Conservation (phyloP, 768 basidiomycete species). For the Lentinula detonsa region DNA sequence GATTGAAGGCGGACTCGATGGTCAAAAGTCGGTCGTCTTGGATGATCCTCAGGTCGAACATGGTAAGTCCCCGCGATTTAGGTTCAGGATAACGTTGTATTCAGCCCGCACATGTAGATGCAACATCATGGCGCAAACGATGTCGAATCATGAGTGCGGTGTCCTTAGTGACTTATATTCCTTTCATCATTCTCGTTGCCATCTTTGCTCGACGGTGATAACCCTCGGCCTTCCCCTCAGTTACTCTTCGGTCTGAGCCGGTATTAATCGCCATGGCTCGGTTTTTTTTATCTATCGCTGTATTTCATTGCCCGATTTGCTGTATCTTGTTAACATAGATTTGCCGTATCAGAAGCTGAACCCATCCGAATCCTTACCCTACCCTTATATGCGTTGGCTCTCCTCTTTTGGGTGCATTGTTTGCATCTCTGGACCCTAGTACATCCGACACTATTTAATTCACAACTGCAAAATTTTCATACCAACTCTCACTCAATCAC, state of each 20-base stretch:
- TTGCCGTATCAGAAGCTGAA: background rate
- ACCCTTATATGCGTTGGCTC: background rate
- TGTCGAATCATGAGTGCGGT: slow-evolving; percentile 68
- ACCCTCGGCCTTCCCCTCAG: background rate
- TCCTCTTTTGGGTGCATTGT: too few relatives aligned
- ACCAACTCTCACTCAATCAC: background rate
- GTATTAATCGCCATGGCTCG: background rate
- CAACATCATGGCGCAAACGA: slow-evolving; percentile 65
- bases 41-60: slow-evolving; percentile 79
- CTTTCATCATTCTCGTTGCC: slow-evolving; percentile 70
- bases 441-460: background rate
- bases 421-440: background rate
- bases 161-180: slow-evolving; percentile 70
- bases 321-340: background rate
- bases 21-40: slow-evolving; percentile 65
- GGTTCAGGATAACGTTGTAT: background rate
- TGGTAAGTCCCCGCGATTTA: slow-evolving; percentile 38
- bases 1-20: slow-evolving; percentile 43
- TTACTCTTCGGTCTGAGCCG: too few relatives aligned
- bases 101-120: slow-evolving; percentile 37
- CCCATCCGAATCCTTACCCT: background rate
- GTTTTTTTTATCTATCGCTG: background rate
- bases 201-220: slow-evolving; percentile 38
- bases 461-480: background rate
- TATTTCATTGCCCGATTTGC: background rate